These are phyloP conservation scores for Neopestalotiopsis clavispora DNA, from an alignment of 2,329 filamentous ascomycete species.

Conservation along the genomic window DNA sequence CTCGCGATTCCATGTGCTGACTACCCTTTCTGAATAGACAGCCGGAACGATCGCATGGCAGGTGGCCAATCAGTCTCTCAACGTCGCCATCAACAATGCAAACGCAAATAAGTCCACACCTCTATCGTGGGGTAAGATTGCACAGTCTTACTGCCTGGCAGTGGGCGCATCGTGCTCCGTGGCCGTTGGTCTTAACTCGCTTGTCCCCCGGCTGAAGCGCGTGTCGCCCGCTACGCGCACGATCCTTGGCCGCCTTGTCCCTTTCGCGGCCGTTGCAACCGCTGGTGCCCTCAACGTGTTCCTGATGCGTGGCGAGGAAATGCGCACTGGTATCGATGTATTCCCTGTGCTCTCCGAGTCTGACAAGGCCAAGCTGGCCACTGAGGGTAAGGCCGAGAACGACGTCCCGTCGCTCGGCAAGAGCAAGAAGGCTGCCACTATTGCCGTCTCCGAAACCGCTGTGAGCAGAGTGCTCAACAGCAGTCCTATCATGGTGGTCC, in stretches of 20 bases:
- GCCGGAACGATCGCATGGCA: slow-evolving; percentile 92
- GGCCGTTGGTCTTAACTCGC: slow-evolving; percentile 85
- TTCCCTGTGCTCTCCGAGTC: slow-evolving; percentile 78
- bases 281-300: slow-evolving; percentile 95
- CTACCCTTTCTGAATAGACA: slow-evolving; percentile 54
- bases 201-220: slow-evolving; percentile 82
- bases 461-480: slow-evolving; percentile 90
- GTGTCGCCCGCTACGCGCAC: slow-evolving; percentile 77
- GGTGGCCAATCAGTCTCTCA: slow-evolving; percentile 94
- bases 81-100: slow-evolving; percentile 96
- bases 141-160: slow-evolving; percentile 89
- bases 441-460: slow-evolving; percentile 93
- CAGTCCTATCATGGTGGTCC: slow-evolving; percentile 96
- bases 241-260: slow-evolving; percentile 85
- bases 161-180: slow-evolving; percentile 94
- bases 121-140: slow-evolving; percentile 78
- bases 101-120: slow-evolving; percentile 98
- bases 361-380: slow-evolving; percentile 63
- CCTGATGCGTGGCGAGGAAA: slow-evolving; percentile 97
- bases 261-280: slow-evolving; percentile 92
- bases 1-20: slow-evolving; percentile 16
- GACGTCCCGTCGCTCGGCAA: slow-evolving; percentile 79
- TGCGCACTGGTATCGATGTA: slow-evolving; percentile 89
- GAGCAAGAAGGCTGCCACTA: slow-evolving; percentile 82
- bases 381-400: slow-evolving; percentile 65